Percentiles rank a stretch among this genome's conserved stretches.
phyloP scores from a whole-genome alignment of 169 alveolate species.

The Plasmodium billcollinsi region DNA sequence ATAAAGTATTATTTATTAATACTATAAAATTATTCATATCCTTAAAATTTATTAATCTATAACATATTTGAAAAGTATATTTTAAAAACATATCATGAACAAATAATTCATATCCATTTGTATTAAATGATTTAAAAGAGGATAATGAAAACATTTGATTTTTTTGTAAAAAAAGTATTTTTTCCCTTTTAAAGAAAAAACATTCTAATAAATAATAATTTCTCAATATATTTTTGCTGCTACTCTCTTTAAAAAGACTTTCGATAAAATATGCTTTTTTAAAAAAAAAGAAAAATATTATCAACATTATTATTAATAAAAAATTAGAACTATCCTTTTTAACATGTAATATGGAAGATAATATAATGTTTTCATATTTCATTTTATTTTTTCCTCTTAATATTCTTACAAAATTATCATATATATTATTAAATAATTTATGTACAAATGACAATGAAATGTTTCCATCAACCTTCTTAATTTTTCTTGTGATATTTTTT shows the following conservation, averaged over 20 bases:
- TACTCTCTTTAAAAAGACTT: background rate
- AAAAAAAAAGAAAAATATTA: constrained; percentile 30
- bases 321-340: constrained; percentile 5
- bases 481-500: too few species aligned
- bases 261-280: constrained; percentile 41
- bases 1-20: constrained; percentile 48
- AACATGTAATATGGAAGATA: constrained; percentile 15
- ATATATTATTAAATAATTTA: background rate
- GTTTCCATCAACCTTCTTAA: background rate
- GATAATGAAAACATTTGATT: constrained; percentile 12
- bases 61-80: constrained; percentile 24
- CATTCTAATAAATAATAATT: constrained; percentile 24
- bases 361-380: constrained; percentile 14
- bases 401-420: background rate
- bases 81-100: constrained; percentile 20
- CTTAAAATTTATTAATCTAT: constrained; percentile 31
- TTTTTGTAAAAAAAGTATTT: constrained; percentile 7
- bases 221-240: background rate
- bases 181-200: constrained; percentile 42
- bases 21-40: constrained; percentile 7
- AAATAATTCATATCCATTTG: constrained; percentile 20
- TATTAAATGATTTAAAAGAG: constrained; percentile 37
- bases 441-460: background rate
- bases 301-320: constrained; percentile 20
- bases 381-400: background rate